Percentiles rank a stretch among this genome's conserved stretches.
These are phyloP conservation scores for Leptographium radiaticola DNA, from an alignment of 2,329 filamentous ascomycete genomes.

Conservation along the genomic window DNA sequence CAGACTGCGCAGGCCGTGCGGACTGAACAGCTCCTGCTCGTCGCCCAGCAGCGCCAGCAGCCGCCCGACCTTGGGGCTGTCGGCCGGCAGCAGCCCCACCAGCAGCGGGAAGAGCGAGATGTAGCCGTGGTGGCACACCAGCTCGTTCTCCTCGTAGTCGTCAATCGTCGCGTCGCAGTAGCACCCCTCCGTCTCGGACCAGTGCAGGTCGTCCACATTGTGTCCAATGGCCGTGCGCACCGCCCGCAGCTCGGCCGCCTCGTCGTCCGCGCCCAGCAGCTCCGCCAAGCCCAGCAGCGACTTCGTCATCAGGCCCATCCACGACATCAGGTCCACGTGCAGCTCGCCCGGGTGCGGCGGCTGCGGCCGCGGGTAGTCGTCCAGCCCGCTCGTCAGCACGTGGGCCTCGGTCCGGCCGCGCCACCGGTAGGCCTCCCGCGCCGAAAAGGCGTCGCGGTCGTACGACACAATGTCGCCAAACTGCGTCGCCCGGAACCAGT, in stretches of 20 bases:
- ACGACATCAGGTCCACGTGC: slow-evolving; percentile 86
- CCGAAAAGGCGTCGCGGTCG: slow-evolving; percentile 75
- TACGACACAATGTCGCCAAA: slow-evolving; percentile 81
- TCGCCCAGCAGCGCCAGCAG: slow-evolving; percentile 68
- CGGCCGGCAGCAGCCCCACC: slow-evolving; percentile 61
- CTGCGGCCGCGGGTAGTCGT: slow-evolving; percentile 90
- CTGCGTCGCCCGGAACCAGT: slow-evolving; percentile 93
- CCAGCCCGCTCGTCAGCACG: slow-evolving; percentile 82
- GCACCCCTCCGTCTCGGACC: slow-evolving; percentile 65
- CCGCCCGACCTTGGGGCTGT: slow-evolving; percentile 61
- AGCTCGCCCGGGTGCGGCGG: slow-evolving; percentile 92
- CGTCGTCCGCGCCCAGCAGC: slow-evolving; percentile 50
- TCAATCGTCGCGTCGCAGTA: slow-evolving; percentile 96
- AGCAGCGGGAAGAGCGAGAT: slow-evolving; percentile 89
- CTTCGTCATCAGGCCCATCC: slow-evolving; percentile 93
- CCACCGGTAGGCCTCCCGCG: slow-evolving; percentile 92
- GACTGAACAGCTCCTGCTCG: slow-evolving; percentile 78
- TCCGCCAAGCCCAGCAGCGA: slow-evolving; percentile 71
- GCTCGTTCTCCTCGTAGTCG: slow-evolving; percentile 77
- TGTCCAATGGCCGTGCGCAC: slow-evolving; percentile 64
- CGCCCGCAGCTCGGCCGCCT: slow-evolving; percentile 61
- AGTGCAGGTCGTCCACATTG: slow-evolving; percentile 90
- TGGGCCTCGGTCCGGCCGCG: slow-evolving; percentile 77
- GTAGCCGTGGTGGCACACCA: slow-evolving; percentile 95
- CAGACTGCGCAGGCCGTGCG: slow-evolving; percentile 77